These are phyloP conservation scores for Spergularia marina DNA, from an alignment of 148 eudicot genomes.

Conservation along the genomic window DNA sequence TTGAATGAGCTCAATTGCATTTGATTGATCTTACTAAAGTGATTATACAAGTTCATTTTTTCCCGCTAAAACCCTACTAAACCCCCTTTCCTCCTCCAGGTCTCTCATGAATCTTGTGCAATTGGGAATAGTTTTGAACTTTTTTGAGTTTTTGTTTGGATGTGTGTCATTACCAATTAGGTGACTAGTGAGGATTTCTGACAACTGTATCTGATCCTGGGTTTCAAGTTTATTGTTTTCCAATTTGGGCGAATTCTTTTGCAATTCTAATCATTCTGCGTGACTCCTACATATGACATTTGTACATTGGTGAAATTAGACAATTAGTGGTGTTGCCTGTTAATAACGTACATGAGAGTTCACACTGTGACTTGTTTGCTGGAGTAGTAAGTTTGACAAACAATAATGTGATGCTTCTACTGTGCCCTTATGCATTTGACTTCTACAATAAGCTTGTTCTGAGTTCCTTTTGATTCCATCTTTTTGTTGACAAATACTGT, in stretches of 20 bases:
- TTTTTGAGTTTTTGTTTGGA: not conserved
- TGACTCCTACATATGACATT: not conserved
- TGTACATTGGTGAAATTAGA: not conserved
- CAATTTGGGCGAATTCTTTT: not conserved
- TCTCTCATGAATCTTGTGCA: not conserved
- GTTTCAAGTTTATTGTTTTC: not conserved
- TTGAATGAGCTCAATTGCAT: not conserved
- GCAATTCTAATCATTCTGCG: not conserved
- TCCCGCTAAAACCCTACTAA: not conserved
- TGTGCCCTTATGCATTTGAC: not conserved
- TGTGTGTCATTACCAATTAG: not conserved
- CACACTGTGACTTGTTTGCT: not conserved
- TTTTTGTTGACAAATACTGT: conserved; percentile 6
- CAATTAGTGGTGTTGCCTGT: not conserved
- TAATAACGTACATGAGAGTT: no score
- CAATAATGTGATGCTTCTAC: not conserved
- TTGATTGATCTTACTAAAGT: not conserved
- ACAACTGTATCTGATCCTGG: not conserved
- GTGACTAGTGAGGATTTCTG: not conserved
- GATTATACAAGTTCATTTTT: not conserved
- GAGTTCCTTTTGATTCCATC: not conserved
- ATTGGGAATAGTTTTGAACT: no score
- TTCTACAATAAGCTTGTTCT: not conserved
- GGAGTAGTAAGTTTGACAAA: not conserved
- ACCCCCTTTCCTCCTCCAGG: not conserved